Conservation (phyloP, 106 monocot species). For the Apostasia ramifera region DNA sequence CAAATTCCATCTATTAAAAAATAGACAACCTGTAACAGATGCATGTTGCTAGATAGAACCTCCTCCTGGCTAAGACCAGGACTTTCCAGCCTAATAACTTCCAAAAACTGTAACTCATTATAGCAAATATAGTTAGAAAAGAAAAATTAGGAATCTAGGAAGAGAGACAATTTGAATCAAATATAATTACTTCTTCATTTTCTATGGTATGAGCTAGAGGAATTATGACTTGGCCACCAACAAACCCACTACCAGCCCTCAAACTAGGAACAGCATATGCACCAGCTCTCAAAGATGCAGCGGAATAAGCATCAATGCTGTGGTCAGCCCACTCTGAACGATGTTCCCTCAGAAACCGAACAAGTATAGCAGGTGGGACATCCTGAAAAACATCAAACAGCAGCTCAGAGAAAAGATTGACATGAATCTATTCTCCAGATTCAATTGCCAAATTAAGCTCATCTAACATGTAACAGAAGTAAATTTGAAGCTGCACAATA, state of each 20-base stretch:
- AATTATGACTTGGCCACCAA: conserved; percentile 67
- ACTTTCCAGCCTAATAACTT: conserved; percentile 87
- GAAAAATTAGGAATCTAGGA: too few relatives aligned
- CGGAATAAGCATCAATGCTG: conserved; percentile 75
- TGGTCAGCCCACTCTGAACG: conserved; percentile 93
- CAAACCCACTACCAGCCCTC: conserved; percentile 31
- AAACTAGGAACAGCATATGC: conserved; percentile 59
- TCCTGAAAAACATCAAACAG: conserved; percentile 35
- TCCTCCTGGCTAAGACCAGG: conserved; percentile 66
- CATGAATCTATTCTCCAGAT: not conserved
- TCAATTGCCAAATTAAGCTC: not conserved
- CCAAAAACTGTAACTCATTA: conserved; percentile 54
- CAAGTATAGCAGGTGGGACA: conserved; percentile 89
- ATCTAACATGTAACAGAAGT: not conserved
- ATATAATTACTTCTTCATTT: conserved; percentile 69
- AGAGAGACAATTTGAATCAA: not conserved
- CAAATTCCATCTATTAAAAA: not conserved
- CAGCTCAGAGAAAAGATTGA: too few relatives aligned
- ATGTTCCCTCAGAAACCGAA: conserved; percentile 89
- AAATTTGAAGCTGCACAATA: not conserved
- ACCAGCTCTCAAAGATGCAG: conserved; percentile 63
- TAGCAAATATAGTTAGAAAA: too few relatives aligned
- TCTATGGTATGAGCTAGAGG: conserved; percentile 89
- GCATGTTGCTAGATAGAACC: conserved; percentile 64
- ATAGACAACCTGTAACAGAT: conserved; percentile 65